phyloP scores from a whole-genome alignment of 2,329 filamentous ascomycete genomes.

The Scedosporium aurantiacum region DNA sequence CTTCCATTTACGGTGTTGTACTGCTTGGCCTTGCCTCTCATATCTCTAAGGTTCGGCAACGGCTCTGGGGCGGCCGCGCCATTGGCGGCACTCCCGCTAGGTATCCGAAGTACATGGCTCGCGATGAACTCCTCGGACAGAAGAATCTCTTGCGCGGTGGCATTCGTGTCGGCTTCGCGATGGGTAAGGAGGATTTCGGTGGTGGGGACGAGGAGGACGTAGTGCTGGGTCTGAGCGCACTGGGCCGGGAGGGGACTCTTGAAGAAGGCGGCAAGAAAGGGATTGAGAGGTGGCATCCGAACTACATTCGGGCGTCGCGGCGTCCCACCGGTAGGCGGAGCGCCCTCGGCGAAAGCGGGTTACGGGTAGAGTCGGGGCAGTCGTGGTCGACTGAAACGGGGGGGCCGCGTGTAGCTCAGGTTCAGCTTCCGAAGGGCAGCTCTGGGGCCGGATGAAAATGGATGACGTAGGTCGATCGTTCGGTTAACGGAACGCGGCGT shows the following conservation, averaged over 20 bases:
- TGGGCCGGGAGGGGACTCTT: slow-evolving; percentile 85
- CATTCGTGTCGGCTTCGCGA: slow-evolving; percentile 77
- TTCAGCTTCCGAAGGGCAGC: not conserved
- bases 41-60: slow-evolving; percentile 62
- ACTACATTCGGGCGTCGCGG: not conserved
- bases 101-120: slow-evolving; percentile 89
- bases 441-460: not conserved
- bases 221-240: slow-evolving; percentile 83
- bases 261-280: slow-evolving; percentile 97
- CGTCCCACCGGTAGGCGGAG: not conserved
- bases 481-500: not conserved
- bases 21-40: slow-evolving; percentile 84
- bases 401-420: not conserved
- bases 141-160: slow-evolving; percentile 67
- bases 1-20: slow-evolving; percentile 87
- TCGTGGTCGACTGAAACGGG: not conserved
- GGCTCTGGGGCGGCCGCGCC: slow-evolving; percentile 22
- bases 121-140: slow-evolving; percentile 88
- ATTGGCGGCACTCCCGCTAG: slow-evolving; percentile 37
- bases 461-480: not conserved
- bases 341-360: not conserved
- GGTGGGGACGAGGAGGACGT: slow-evolving; percentile 86
- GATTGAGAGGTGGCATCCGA: slow-evolving; percentile 91
- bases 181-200: slow-evolving; percentile 84
- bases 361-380: not conserved